Conservation (phyloP, 345 rosid genomes). For the Lumnitzera racemosa region DNA sequence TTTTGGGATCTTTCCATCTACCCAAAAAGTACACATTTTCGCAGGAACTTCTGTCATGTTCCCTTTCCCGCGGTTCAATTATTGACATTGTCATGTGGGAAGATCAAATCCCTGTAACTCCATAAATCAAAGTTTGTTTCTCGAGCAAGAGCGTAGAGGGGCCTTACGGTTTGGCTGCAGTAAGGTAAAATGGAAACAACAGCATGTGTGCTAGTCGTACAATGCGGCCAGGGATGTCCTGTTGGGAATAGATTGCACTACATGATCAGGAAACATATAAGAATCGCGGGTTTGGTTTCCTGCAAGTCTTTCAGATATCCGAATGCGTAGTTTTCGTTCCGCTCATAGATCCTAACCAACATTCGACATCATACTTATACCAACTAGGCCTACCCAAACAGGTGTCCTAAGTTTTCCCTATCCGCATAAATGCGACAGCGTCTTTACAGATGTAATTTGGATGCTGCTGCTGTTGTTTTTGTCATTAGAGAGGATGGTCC, state of each 20-base stretch:
- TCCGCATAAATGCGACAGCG: no score
- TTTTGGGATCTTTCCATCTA: neutral
- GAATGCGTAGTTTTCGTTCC: no score
- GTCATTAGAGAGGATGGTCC: no score
- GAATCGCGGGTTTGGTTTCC: neutral
- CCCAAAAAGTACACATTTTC: neutral
- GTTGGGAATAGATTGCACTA: conserved; percentile 1
- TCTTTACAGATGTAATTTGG: no score
- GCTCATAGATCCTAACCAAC: no score
- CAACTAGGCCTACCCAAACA: no score
- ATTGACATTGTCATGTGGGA: conserved; percentile 8
- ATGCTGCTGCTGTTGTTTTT: no score
- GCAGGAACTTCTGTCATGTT: neutral
- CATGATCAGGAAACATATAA: neutral
- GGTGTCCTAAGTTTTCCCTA: no score
- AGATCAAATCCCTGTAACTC: conserved; percentile 1
- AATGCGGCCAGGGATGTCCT: neutral
- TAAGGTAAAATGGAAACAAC: conserved; percentile 3
- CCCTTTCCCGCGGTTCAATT: neutral
- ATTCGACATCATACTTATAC: no score
- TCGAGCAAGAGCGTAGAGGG: neutral
- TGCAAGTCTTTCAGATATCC: no score
- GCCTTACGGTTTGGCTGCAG: neutral
- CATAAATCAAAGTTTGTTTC: neutral
- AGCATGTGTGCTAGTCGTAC: conserved; percentile 6